phyloP scores from a whole-genome alignment of 1,139 yeast genomes.

The Saccharomyces pastorianus region DNA sequence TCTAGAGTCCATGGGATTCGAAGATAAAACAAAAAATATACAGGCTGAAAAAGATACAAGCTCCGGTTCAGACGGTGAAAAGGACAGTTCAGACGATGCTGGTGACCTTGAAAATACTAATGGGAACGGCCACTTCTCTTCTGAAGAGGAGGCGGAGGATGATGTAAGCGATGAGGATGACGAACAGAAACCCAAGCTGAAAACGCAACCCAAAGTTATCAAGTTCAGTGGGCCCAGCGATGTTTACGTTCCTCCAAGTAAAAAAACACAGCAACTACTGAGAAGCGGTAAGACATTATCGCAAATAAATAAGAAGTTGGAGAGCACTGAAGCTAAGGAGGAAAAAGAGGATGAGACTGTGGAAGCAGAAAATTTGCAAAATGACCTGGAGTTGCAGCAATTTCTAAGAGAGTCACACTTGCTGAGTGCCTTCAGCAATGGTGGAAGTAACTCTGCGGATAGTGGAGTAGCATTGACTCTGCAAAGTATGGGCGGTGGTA shows the following conservation, averaged over 20 bases:
- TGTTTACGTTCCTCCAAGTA: constrained; percentile 32
- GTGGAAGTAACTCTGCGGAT: constrained; percentile 30
- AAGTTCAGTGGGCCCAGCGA: constrained; percentile 34
- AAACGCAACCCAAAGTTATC: constrained; percentile 38
- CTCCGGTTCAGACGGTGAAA: constrained; percentile 5
- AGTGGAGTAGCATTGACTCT: constrained; percentile 77
- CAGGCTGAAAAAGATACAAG: constrained; percentile 1
- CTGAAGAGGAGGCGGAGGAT: constrained; percentile 10
- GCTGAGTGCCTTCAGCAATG: constrained; percentile 43
- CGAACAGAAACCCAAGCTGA: constrained; percentile 4
- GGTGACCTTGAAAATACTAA: constrained; percentile 10
- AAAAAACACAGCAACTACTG: constrained; percentile 39
- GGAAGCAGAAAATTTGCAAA: constrained; percentile 49
- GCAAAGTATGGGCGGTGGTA: constrained; percentile 38
- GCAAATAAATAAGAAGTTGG: constrained; percentile 9
- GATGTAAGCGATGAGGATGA: constrained; percentile 14
- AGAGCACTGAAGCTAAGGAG: constrained; percentile 6
- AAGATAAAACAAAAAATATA: constrained; percentile 41
- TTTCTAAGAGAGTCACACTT: constrained; percentile 81
- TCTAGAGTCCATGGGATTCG: constrained; percentile 50
- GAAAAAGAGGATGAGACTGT: constrained; percentile 27
- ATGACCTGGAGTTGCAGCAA: constrained; percentile 78
- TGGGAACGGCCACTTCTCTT: constrained; percentile 3
- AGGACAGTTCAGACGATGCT: constrained; percentile 16
- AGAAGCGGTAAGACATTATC: constrained; percentile 33